Percentiles rank a stretch among this genome's conserved stretches.
These are phyloP conservation scores for Marchantia polymorpha DNA, from an alignment of 225 moss, liverwort and hornwort genomes.

Conservation along the genomic window DNA sequence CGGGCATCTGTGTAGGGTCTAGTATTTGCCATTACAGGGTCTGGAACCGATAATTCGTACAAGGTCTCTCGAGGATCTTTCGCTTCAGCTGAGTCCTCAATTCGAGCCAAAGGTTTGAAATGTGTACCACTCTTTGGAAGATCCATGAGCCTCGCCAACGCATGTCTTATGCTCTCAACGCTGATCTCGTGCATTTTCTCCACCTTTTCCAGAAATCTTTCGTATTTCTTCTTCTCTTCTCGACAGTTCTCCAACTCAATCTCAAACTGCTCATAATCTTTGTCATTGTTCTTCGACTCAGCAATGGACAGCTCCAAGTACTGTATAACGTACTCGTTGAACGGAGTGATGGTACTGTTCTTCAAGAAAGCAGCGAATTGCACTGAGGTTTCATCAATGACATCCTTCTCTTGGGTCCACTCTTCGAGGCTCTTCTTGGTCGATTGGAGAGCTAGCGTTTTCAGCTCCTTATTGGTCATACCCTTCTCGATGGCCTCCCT, in stretches of 20 bases:
- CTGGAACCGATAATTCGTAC: conserved; percentile 15
- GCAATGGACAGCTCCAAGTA: conserved; percentile 27
- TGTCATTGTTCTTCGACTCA: conserved; percentile 15
- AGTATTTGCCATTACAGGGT: background rate
- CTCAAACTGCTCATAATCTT: conserved; percentile 12
- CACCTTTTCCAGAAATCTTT: conserved; percentile 9
- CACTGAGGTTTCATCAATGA: conserved; percentile 17
- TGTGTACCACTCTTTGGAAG: conserved; percentile 17
- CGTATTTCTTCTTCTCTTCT: conserved; percentile 18
- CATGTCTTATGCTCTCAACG: conserved; percentile 15
- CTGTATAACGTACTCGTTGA: conserved; percentile 17
- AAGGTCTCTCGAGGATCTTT: conserved; percentile 15
- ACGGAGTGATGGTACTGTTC: conserved; percentile 23
- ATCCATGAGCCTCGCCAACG: conserved; percentile 13
- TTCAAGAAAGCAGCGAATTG: conserved; percentile 23
- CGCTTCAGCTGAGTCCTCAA: conserved; percentile 2
- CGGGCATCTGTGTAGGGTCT: background rate
- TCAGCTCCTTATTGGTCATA: conserved; percentile 16
- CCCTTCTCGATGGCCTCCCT: conserved; percentile 9
- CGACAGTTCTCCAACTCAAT: conserved; percentile 5
- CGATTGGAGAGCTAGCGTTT: conserved; percentile 7
- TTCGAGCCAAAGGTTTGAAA: conserved; percentile 14
- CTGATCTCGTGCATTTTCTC: conserved; percentile 21
- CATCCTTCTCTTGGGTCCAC: conserved; percentile 17
- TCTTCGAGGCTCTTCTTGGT: conserved; percentile 19